phyloP scores from a whole-genome alignment of 345 rosid species.

The Bretschneidera sinensis region DNA sequence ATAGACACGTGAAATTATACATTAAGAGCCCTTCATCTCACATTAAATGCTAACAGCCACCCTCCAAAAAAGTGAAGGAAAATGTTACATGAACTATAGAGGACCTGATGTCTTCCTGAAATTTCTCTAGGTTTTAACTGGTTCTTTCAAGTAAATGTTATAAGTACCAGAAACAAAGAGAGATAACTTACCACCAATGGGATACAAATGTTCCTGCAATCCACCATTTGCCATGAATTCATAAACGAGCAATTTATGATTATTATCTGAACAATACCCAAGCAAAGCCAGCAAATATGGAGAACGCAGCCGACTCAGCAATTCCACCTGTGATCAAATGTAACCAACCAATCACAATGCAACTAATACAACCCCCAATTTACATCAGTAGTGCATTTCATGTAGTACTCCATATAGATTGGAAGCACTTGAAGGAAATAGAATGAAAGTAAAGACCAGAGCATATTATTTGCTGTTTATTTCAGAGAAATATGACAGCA shows the following conservation, averaged over 20 bases:
- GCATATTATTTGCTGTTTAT: neutral
- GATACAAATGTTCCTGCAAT: slow-evolving; percentile 82
- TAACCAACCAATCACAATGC: slow-evolving; percentile 18
- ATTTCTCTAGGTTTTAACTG: no score
- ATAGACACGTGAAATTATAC: no score
- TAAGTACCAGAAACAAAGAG: neutral
- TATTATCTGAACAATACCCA: slow-evolving; percentile 74
- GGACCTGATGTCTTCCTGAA: no score
- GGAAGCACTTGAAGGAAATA: neutral
- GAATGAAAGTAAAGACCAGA: neutral
- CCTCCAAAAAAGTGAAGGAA: no score
- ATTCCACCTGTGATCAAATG: slow-evolving; percentile 52
- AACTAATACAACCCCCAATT: slow-evolving; percentile 1
- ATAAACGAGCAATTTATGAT: slow-evolving; percentile 61
- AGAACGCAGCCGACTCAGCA: slow-evolving; percentile 68
- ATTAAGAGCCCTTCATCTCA: no score
- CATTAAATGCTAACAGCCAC: no score
- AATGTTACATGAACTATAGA: no score
- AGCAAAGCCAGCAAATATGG: slow-evolving; percentile 69
- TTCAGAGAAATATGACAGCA: neutral
- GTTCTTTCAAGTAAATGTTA: no score
- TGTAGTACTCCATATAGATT: neutral
- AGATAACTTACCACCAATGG: slow-evolving; percentile 42
- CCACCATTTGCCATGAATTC: slow-evolving; percentile 91
- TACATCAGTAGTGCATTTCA: neutral